Percentiles rank a stretch among this genome's conserved stretches.
These are phyloP conservation scores for Septoria linicola DNA, from an alignment of 2,329 filamentous ascomycete genomes.

Conservation along the genomic window DNA sequence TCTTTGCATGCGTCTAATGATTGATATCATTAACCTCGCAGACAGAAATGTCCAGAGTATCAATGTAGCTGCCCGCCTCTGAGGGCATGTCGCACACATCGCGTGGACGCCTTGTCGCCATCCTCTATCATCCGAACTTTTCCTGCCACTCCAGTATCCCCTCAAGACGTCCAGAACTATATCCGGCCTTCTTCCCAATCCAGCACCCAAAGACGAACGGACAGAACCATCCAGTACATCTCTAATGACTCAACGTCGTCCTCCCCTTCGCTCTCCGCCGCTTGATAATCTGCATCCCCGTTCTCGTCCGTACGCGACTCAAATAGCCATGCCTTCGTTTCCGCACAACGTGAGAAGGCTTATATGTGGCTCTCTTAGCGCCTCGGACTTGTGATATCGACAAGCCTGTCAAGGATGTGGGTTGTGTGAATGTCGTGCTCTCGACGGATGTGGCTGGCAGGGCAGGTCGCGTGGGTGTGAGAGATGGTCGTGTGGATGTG, in stretches of 20 bases:
- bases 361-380: conserved; percentile 56
- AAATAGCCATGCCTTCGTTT: conserved; percentile 64
- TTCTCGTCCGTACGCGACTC: conserved; percentile 52
- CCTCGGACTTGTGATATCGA: conserved; percentile 45
- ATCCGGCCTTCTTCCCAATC: too few relatives aligned
- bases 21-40: too few relatives aligned
- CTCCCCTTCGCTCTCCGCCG: conserved; percentile 56
- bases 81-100: too few relatives aligned
- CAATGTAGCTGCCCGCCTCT: too few relatives aligned
- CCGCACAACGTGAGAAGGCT: conserved; percentile 59
- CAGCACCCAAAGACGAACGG: too few relatives aligned
- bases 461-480: conserved; percentile 4
- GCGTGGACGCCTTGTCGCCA: too few relatives aligned
- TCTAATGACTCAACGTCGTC: conserved; percentile 55
- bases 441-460: conserved; percentile 18
- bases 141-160: too few relatives aligned
- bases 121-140: too few relatives aligned
- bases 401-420: conserved; percentile 29
- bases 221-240: too few relatives aligned
- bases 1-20: too few relatives aligned
- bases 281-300: conserved; percentile 55
- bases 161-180: too few relatives aligned
- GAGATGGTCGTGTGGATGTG: conserved; percentile 23
- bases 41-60: too few relatives aligned
- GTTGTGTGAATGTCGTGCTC: conserved; percentile 18